Evolutionary conservation across 495 filamentous ascomycete genomes (phyloP).

Genomic region (Bacidia rubella): DNA sequence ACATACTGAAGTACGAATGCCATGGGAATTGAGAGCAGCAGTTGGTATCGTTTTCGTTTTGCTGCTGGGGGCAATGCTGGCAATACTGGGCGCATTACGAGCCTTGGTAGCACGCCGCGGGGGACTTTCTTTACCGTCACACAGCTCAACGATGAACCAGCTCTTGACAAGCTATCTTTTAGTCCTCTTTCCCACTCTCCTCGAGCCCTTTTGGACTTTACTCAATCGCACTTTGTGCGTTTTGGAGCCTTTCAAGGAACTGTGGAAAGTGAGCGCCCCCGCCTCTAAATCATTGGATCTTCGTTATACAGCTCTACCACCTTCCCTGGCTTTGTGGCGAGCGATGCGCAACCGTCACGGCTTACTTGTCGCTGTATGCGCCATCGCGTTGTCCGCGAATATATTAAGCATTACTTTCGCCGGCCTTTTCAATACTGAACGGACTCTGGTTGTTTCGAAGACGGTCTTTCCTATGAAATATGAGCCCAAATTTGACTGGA

Average conservation of each 20-base stretch:
- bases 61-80: not conserved
- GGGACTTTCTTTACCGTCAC: conserved; percentile 7
- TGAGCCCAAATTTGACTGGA: not conserved
- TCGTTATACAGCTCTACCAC: conserved; percentile 31
- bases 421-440: not conserved
- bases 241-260: conserved; percentile 31
- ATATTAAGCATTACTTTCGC: not conserved
- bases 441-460: not conserved
- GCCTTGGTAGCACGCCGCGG: not conserved
- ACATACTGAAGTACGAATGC: too few relatives aligned
- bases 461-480: conserved; percentile 5
- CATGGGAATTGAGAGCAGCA: not conserved
- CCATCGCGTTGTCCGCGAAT: conserved; percentile 17
- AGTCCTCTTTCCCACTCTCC: conserved; percentile 28
- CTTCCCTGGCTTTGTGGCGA: conserved; percentile 27
- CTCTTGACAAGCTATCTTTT: conserved; percentile 33
- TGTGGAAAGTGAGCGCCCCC: conserved; percentile 21
- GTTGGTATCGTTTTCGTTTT: not conserved
- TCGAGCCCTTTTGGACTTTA: conserved; percentile 34
- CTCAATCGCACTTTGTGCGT: conserved; percentile 31
- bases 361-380: conserved; percentile 24
- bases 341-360: conserved; percentile 27
- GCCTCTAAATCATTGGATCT: conserved; percentile 21
- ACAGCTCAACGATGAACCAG: conserved; percentile 23
- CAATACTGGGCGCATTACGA: not conserved